Conservation (phyloP, 192 early-diverging fungal species). For the Pecoramyces ruminantium region DNA sequence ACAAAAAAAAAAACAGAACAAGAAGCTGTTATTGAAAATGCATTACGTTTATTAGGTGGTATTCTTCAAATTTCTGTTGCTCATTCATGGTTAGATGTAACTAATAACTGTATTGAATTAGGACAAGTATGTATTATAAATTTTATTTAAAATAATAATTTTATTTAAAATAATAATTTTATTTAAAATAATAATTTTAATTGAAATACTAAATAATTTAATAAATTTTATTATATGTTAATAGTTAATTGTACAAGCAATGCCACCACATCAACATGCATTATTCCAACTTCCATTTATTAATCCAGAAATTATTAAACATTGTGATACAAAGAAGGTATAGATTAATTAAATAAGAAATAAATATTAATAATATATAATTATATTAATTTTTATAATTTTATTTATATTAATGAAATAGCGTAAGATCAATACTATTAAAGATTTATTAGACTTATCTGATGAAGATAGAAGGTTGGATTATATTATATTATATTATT, state of each 20-base stretch:
- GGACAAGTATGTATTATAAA: slow-evolving; percentile 32
- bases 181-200: too few species aligned
- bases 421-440: slow-evolving; percentile 37
- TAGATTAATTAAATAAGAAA: not conserved
- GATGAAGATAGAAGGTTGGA: slow-evolving; percentile 15
- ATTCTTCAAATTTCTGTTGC: slow-evolving; percentile 74
- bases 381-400: too few species aligned
- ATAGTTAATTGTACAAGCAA: slow-evolving; percentile 71
- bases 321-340: slow-evolving; percentile 43
- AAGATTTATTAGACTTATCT: slow-evolving; percentile 47
- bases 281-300: slow-evolving; percentile 76
- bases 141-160: too few species aligned
- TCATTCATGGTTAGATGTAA: slow-evolving; percentile 64
- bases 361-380: not conserved
- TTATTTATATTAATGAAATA: slow-evolving; percentile 5
- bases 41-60: slow-evolving; percentile 63
- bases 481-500: not conserved
- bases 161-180: too few species aligned
- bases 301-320: slow-evolving; percentile 42
- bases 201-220: too few species aligned
- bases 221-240: too few species aligned
- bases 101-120: slow-evolving; percentile 59
- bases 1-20: slow-evolving; percentile 12
- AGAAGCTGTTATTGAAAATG: slow-evolving; percentile 46
- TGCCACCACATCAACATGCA: slow-evolving; percentile 55